Evolutionary conservation across 208 protist genomes (phyloP).

Genomic region (Trypanosomatidae sp.): DNA sequence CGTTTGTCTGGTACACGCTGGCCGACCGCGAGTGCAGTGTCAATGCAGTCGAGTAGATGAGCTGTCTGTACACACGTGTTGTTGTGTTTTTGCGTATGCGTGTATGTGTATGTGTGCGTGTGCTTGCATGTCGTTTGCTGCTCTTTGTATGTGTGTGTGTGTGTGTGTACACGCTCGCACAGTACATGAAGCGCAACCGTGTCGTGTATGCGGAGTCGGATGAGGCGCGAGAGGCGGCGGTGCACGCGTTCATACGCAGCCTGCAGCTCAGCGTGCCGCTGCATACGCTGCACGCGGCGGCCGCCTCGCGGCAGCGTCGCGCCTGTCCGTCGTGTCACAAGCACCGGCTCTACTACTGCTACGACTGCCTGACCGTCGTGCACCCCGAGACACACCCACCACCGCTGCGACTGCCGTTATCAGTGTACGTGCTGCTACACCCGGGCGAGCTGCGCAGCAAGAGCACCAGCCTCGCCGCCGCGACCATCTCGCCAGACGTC

Average conservation of each 20-base stretch:
- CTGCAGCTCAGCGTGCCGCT: conserved; percentile 68
- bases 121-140: neutral
- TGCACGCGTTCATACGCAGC: conserved; percentile 50
- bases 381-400: conserved; percentile 76
- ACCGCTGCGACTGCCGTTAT: conserved; percentile 52
- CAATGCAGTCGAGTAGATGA: conserved; percentile 8
- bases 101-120: neutral
- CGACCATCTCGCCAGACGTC: conserved; percentile 74
- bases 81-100: neutral
- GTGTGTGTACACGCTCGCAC: neutral
- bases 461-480: conserved; percentile 87
- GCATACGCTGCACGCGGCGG: conserved; percentile 25
- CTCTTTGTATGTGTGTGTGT: conserved; percentile 2
- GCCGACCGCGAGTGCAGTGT: conserved; percentile 72
- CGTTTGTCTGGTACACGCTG: conserved; percentile 86
- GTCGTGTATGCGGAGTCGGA: conserved; percentile 44
- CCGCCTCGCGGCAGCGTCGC: conserved; percentile 48
- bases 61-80: neutral
- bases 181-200: conserved; percentile 52
- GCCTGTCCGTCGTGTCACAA: conserved; percentile 63
- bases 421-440: conserved; percentile 85
- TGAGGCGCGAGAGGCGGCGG: conserved; percentile 29
- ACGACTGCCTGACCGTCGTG: conserved; percentile 75
- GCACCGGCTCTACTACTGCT: conserved; percentile 77
- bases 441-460: conserved; percentile 80